Percentiles rank a stretch among this genome's conserved stretches.
Evolutionary conservation across 192 early-diverging fungal genomes (phyloP).

Genomic region (Linnemannia elongata): DNA sequence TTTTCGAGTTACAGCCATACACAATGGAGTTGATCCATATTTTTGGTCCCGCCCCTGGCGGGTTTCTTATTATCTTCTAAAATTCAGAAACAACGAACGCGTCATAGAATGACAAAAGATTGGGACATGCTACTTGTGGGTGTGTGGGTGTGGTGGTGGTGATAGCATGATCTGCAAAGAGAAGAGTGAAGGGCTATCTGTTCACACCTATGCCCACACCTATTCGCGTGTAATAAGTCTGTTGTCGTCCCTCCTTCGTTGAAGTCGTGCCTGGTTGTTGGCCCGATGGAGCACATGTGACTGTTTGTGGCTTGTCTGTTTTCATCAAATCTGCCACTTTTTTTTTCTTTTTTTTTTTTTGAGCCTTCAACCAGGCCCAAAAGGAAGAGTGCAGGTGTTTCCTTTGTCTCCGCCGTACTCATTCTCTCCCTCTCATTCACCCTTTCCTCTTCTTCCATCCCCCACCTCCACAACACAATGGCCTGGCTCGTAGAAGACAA

Average conservation of each 20-base stretch:
- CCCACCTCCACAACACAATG: constrained; percentile 11
- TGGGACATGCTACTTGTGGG: too few species aligned
- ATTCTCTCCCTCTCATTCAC: background rate
- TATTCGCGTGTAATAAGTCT: too few species aligned
- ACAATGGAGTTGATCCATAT: constrained; percentile 28
- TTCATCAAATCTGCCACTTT: background rate
- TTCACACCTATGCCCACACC: too few species aligned
- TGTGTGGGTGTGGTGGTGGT: too few species aligned
- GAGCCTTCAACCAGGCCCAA: background rate
- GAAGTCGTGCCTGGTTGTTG: too few species aligned
- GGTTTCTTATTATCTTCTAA: background rate
- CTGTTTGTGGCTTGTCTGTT: constrained; percentile 1
- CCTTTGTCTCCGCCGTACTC: background rate
- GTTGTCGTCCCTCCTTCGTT: too few species aligned
- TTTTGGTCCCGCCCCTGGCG: constrained; percentile 21
- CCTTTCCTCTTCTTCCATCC: background rate
- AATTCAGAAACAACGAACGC: constrained; percentile 4
- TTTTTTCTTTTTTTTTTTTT: constrained; percentile 6
- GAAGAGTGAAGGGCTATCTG: too few species aligned
- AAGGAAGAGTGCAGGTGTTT: too few species aligned
- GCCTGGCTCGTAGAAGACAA: constrained; percentile 50
- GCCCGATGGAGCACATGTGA: background rate
- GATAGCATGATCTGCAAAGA: too few species aligned
- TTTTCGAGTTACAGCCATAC: constrained; percentile 52
- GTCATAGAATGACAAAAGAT: too few species aligned